phyloP scores from a whole-genome alignment of 2,329 filamentous ascomycete genomes.

The Corinectria fuckeliana region DNA sequence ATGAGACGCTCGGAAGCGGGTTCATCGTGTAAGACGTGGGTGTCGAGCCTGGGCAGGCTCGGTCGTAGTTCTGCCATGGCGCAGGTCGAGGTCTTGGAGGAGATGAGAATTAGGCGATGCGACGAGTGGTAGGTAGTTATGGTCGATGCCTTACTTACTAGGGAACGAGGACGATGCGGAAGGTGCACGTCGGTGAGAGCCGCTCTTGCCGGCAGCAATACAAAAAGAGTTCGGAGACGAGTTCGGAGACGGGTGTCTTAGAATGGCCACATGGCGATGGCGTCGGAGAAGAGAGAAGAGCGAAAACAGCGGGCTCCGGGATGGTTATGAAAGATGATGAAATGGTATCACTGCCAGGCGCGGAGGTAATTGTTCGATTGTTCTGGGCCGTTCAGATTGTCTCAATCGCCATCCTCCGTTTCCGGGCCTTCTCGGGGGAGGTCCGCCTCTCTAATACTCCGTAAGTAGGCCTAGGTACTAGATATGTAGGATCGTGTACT shows the following conservation, averaged over 20 bases:
- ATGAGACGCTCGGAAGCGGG: constrained; percentile 42
- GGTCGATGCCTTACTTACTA: too few relatives aligned
- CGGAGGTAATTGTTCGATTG: neutral
- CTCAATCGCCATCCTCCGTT: constrained; percentile 4
- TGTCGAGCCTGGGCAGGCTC: constrained; percentile 34
- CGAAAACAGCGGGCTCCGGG: neutral
- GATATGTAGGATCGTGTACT: constrained; percentile 7
- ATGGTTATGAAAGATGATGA: neutral
- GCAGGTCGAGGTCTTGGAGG: neutral
- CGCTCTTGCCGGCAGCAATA: too few relatives aligned
- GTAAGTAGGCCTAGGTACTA: too few relatives aligned
- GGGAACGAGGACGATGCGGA: neutral
- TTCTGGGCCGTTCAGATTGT: constrained; percentile 2
- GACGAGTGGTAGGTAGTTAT: neutral
- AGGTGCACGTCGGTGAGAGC: neutral
- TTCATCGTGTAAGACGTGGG: constrained; percentile 24
- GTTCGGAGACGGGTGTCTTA: neutral
- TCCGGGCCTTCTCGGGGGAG: constrained; percentile 14
- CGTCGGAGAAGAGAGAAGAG: neutral
- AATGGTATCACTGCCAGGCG: neutral
- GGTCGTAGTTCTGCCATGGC: constrained; percentile 9
- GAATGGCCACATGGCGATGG: neutral
- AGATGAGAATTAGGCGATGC: neutral
- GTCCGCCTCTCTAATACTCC: constrained; percentile 8
- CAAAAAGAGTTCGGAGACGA: too few relatives aligned